These are phyloP conservation scores for Aspergillus costaricaensis DNA, from an alignment of 2,329 filamentous ascomycete species.

Conservation along the genomic window DNA sequence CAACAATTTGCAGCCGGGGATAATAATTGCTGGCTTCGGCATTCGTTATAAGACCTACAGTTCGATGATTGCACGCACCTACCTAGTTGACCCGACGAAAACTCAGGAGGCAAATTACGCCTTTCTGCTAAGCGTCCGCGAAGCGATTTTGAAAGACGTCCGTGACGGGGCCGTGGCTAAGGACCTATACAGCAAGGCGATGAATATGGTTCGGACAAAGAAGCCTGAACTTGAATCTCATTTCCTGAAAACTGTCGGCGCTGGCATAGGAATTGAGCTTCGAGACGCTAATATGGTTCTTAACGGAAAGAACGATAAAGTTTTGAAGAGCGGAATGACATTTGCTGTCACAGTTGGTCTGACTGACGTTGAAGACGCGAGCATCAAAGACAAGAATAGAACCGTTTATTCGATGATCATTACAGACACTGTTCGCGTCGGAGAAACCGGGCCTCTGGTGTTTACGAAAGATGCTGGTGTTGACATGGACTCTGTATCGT, in stretches of 20 bases:
- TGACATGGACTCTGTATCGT: conserved; percentile 90
- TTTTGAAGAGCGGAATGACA: conserved; percentile 95
- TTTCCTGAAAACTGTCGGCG: conserved; percentile 89
- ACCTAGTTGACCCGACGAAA: conserved; percentile 95
- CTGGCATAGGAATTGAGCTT: conserved; percentile 89
- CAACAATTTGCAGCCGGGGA: conserved; percentile 82
- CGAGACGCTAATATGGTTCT: conserved; percentile 80
- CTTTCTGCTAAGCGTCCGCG: conserved; percentile 79
- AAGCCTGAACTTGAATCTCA: conserved; percentile 95
- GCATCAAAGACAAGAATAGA: conserved; percentile 85
- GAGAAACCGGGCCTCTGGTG: conserved; percentile 65
- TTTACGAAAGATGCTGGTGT: conserved; percentile 93
- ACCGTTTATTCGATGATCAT: conserved; percentile 86
- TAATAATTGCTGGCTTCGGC: conserved; percentile 90
- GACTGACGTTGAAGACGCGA: conserved; percentile 82
- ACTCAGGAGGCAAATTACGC: conserved; percentile 94
- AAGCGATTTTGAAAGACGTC: conserved; percentile 85
- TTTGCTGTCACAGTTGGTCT: conserved; percentile 88
- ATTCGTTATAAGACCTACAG: conserved; percentile 95
- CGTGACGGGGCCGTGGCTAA: conserved; percentile 83
- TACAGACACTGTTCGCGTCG: conserved; percentile 90
- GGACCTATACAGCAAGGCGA: conserved; percentile 87
- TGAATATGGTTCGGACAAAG: conserved; percentile 78
- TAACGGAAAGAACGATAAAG: conserved; percentile 80
- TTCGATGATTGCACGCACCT: conserved; percentile 88